phyloP scores from a whole-genome alignment of 2,329 filamentous ascomycete species.

The Ceratocystis cubensis region DNA sequence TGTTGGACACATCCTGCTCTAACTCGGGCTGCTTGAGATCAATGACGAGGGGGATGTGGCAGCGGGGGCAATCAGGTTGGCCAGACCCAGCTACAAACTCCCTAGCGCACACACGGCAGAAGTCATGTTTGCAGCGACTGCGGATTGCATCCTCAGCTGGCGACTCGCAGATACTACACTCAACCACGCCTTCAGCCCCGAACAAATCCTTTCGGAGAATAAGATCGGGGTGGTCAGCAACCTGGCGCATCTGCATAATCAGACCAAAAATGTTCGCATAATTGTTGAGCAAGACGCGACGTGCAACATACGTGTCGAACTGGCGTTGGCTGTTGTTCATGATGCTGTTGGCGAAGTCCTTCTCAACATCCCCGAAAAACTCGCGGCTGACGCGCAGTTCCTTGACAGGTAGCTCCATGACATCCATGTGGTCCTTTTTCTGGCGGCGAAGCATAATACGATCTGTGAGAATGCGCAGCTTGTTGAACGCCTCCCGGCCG shows the following conservation, averaged over 20 bases:
- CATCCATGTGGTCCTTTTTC: slow-evolving; percentile 84
- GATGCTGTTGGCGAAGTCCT: slow-evolving; percentile 88
- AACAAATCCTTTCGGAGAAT: slow-evolving; percentile 66
- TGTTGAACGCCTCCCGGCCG: slow-evolving; percentile 60
- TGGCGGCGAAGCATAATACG: slow-evolving; percentile 91
- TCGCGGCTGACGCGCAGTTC: slow-evolving; percentile 85
- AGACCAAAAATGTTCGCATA: slow-evolving; percentile 98
- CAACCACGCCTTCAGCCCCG: slow-evolving; percentile 76
- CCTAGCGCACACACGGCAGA: slow-evolving; percentile 34
- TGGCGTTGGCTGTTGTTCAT: slow-evolving; percentile 82
- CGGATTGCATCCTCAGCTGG: slow-evolving; percentile 88
- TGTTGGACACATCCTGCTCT: slow-evolving; percentile 72
- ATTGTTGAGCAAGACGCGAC: slow-evolving; percentile 89
- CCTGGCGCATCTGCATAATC: slow-evolving; percentile 98
- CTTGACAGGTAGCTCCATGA: slow-evolving; percentile 94
- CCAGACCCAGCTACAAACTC: slow-evolving; percentile 62
- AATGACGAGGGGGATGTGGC: slow-evolving; percentile 79
- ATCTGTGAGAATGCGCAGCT: slow-evolving; percentile 77
- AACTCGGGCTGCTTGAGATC: slow-evolving; percentile 93
- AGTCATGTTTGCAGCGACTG: slow-evolving; percentile 81
- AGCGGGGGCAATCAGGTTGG: slow-evolving; percentile 70
- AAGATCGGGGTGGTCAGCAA: slow-evolving; percentile 89
- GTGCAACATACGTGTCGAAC: slow-evolving; percentile 91
- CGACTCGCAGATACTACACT: slow-evolving; percentile 94
- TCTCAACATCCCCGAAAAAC: slow-evolving; percentile 93